A percentile compares a stretch with the other conserved stretches of the same genome.
Conservation (phyloP, 805 yeast genomes). For the Zygotorulaspora sp. region DNA sequence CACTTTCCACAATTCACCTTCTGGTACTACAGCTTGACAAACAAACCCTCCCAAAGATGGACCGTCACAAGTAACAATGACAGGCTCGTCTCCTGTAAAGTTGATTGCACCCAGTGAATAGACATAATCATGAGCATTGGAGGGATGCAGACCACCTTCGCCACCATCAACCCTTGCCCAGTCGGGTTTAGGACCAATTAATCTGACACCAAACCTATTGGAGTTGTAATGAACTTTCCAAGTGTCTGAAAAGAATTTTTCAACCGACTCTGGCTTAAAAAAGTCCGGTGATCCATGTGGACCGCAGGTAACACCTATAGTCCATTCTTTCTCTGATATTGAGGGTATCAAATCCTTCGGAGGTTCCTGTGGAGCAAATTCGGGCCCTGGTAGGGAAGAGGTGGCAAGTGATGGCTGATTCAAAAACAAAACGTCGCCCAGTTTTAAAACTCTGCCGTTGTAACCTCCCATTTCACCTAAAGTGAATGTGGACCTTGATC, state of each 20-base stretch:
- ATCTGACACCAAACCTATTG: slow-evolving; percentile 91
- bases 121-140: slow-evolving; percentile 97
- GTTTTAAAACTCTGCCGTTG: slow-evolving; percentile 86
- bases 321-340: slow-evolving; percentile 50
- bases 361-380: slow-evolving; percentile 54
- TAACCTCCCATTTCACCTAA: slow-evolving; percentile 89
- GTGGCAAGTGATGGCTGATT: slow-evolving; percentile 70
- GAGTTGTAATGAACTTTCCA: slow-evolving; percentile 98
- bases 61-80: slow-evolving; percentile 93
- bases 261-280: slow-evolving; percentile 69
- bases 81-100: slow-evolving; percentile 98
- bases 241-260: slow-evolving; percentile 64
- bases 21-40: slow-evolving; percentile 92
- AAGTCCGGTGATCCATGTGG: slow-evolving; percentile 98
- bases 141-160: slow-evolving; percentile 96
- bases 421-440: slow-evolving; percentile 86
- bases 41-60: slow-evolving; percentile 97
- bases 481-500: slow-evolving; percentile 95
- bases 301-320: slow-evolving; percentile 90
- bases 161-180: slow-evolving; percentile 98
- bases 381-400: slow-evolving; percentile 69
- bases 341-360: slow-evolving; percentile 44
- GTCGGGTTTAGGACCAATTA: slow-evolving; percentile 90
- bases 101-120: slow-evolving; percentile 95
- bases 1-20: slow-evolving; percentile 97